Conservation (phyloP, 2,329 filamentous ascomycete genomes). For the Fusarium nanum region DNA sequence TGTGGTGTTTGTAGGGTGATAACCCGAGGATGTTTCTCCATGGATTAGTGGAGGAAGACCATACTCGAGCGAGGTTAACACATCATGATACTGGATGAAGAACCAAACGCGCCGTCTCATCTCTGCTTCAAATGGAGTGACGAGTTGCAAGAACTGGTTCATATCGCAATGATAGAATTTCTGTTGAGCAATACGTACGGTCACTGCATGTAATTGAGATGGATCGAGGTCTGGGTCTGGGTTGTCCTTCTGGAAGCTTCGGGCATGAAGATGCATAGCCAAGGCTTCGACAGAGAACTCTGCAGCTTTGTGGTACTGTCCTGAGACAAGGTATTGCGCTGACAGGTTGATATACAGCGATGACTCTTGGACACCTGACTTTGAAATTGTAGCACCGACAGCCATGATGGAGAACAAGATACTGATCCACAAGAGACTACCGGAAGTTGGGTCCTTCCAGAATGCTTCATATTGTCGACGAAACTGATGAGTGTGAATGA, state of each 20-base stretch:
- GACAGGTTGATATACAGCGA: not conserved
- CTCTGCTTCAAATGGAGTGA: not conserved
- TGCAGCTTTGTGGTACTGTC: not conserved
- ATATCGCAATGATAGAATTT: not conserved
- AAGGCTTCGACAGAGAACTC: not conserved
- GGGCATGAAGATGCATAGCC: not conserved
- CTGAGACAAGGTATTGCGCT: not conserved
- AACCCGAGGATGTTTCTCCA: not conserved
- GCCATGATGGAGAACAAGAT: constrained; percentile 25
- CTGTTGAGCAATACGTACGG: not conserved
- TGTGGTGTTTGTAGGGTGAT: not conserved
- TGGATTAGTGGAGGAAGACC: not conserved
- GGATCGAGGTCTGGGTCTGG: not conserved
- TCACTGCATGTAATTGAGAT: not conserved
- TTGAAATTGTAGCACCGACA: not conserved
- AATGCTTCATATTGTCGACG: constrained; percentile 30
- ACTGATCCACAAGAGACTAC: constrained; percentile 20
- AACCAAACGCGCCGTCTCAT: not conserved
- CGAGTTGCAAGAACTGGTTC: not conserved
- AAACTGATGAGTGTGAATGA: constrained; percentile 29
- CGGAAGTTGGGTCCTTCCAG: constrained; percentile 1
- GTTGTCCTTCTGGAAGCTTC: not conserved
- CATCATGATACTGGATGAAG: not conserved
- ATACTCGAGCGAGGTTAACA: not conserved
- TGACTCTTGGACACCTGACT: rapidly evolving